These are phyloP conservation scores for Epichloe scottii DNA, from an alignment of 2,329 filamentous ascomycete species.

Conservation along the genomic window DNA sequence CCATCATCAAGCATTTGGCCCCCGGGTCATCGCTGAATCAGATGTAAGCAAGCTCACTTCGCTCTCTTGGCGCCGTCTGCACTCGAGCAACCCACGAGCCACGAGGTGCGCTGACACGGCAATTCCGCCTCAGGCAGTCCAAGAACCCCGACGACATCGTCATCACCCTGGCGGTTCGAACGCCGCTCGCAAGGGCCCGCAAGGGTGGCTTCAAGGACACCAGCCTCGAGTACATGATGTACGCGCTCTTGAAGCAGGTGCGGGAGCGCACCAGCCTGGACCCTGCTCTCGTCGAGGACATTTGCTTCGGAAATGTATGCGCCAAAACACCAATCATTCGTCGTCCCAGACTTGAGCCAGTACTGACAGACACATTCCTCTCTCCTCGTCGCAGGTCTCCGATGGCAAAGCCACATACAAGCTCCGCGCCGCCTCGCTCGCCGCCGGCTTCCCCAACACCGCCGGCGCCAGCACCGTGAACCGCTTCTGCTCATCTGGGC, in stretches of 20 bases:
- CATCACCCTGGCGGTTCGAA: constrained; percentile 84
- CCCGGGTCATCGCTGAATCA: constrained; percentile 58
- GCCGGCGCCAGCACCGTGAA: constrained; percentile 71
- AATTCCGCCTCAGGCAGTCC: constrained; percentile 48
- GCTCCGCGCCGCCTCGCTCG: constrained; percentile 73
- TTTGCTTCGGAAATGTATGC: constrained; percentile 77
- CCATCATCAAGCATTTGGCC: constrained; percentile 75
- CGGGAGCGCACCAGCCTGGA: constrained; percentile 63
- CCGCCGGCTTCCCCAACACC: constrained; percentile 89
- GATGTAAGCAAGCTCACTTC: constrained; percentile 49
- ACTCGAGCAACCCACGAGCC: not conserved
- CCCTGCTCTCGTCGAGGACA: constrained; percentile 72
- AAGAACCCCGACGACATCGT: constrained; percentile 96
- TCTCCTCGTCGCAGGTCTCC: constrained; percentile 44
- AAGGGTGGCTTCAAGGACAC: constrained; percentile 97
- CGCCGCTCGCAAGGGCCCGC: constrained; percentile 73
- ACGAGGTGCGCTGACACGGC: not conserved
- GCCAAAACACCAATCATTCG: too few relatives aligned
- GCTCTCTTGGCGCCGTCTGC: not conserved
- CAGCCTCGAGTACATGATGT: constrained; percentile 72
- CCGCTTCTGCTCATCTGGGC: constrained; percentile 93
- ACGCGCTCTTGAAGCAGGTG: constrained; percentile 69
- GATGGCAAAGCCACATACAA: constrained; percentile 85
- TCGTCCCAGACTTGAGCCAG: not conserved
- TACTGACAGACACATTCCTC: not conserved